These are phyloP conservation scores for Penicillium lagena DNA, from an alignment of 495 filamentous ascomycete genomes.

Conservation along the genomic window DNA sequence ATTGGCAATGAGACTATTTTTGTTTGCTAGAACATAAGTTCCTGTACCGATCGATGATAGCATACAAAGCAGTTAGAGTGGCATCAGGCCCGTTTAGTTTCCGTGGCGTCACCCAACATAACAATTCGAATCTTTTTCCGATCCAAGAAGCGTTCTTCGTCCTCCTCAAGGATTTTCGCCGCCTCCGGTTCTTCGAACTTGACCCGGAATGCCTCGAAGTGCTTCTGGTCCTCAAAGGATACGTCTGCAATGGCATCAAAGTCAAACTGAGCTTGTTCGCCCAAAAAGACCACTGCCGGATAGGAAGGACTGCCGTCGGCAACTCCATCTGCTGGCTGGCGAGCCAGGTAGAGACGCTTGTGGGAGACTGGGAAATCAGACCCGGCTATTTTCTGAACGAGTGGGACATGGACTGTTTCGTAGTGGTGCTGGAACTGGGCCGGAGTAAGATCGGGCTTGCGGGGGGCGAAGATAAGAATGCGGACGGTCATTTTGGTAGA, in stretches of 20 bases:
- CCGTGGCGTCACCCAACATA: slow-evolving; percentile 7
- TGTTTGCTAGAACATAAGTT: too few species aligned
- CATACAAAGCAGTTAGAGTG: neutral
- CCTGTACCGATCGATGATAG: too few species aligned
- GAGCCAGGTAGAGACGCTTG: slow-evolving; percentile 22
- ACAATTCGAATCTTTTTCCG: slow-evolving; percentile 10
- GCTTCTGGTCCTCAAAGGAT: slow-evolving; percentile 16
- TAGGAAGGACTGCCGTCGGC: neutral
- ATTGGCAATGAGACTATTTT: too few species aligned
- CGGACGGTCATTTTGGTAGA: slow-evolving; percentile 1
- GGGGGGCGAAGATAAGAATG: slow-evolving; percentile 15
- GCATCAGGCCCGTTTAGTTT: neutral
- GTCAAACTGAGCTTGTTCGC: slow-evolving; percentile 19
- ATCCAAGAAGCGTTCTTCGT: slow-evolving; percentile 23
- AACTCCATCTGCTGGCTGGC: neutral
- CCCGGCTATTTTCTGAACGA: slow-evolving; percentile 20
- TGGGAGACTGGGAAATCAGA: slow-evolving; percentile 17
- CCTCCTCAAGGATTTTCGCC: slow-evolving; percentile 2
- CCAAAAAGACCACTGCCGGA: slow-evolving; percentile 16
- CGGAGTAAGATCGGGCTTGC: slow-evolving; percentile 22
- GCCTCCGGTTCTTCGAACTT: slow-evolving; percentile 6
- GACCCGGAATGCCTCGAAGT: slow-evolving; percentile 12
- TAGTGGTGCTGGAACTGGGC: slow-evolving; percentile 26
- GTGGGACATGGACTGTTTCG: slow-evolving; percentile 21
- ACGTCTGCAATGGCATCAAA: slow-evolving; percentile 21